Conservation (phyloP, 2,329 filamentous ascomycete genomes). For the Tolypocladium guangdongense region DNA sequence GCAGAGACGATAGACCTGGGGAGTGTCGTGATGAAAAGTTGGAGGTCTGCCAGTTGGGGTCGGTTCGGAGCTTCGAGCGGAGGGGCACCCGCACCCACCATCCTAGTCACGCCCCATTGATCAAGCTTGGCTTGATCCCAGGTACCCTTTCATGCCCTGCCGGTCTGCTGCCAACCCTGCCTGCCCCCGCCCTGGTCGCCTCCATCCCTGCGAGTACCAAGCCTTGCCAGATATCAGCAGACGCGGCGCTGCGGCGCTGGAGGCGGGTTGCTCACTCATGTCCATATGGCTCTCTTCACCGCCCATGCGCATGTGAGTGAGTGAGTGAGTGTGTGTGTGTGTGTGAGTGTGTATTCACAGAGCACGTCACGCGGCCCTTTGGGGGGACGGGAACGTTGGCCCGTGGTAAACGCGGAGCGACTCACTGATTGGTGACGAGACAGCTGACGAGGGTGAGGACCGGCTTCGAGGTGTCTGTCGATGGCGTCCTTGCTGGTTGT, state of each 20-base stretch:
- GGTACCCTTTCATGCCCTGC: slow-evolving; percentile 1
- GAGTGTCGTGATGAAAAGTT: slow-evolving; percentile 5
- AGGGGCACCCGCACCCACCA: not conserved
- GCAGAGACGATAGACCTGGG: not conserved
- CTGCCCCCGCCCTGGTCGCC: not conserved
- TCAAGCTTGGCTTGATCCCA: slow-evolving; percentile 1
- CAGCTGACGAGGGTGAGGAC: not conserved
- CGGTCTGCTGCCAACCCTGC: not conserved
- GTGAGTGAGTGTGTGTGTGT: not conserved
- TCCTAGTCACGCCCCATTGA: not conserved
- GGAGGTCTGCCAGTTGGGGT: slow-evolving; percentile 5
- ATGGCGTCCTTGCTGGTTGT: not conserved
- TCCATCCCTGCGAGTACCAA: not conserved
- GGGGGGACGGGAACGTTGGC: not conserved
- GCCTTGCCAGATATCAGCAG: slow-evolving; percentile 1
- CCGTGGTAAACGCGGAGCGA: slow-evolving; percentile 1
- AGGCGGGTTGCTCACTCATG: not conserved
- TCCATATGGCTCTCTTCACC: not conserved
- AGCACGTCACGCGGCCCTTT: slow-evolving; percentile 1
- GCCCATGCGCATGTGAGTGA: not conserved
- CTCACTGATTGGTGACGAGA: slow-evolving; percentile 1
- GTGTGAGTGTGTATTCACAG: not conserved
- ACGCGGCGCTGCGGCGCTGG: not conserved
- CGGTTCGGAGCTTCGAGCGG: not conserved
- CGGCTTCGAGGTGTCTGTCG: not conserved